These are phyloP conservation scores for Glaciozyma martinii DNA, from an alignment of 768 basidiomycete species.

Conservation along the genomic window DNA sequence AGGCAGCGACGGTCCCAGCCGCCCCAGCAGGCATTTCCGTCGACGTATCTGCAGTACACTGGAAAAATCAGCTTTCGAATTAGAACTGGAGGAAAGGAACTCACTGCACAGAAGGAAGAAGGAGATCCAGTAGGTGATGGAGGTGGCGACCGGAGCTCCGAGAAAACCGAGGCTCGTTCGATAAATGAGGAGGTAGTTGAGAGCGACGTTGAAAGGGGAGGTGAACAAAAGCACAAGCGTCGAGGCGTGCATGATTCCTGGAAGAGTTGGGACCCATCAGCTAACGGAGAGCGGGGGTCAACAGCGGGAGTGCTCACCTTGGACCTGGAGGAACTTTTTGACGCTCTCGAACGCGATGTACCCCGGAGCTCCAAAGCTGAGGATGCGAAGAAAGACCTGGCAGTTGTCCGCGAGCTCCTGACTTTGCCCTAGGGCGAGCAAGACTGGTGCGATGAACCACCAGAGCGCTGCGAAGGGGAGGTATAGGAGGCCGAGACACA, in stretches of 20 bases:
- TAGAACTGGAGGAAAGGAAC: conserved; percentile 37
- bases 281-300: not conserved
- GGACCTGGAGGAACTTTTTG: conserved; percentile 72
- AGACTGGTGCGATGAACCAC: conserved; percentile 56
- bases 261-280: conserved; percentile 4
- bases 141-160: conserved; percentile 60
- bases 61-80: conserved; percentile 42
- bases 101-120: conserved; percentile 47
- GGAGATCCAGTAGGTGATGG: conserved; percentile 61
- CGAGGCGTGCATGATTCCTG: conserved; percentile 67
- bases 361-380: conserved; percentile 58
- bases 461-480: conserved; percentile 57
- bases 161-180: conserved; percentile 55
- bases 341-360: conserved; percentile 67
- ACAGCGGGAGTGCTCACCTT: conserved; percentile 46
- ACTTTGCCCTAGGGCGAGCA: conserved; percentile 58
- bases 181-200: conserved; percentile 58
- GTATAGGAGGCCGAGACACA: conserved; percentile 57
- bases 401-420: conserved; percentile 52
- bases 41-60: conserved; percentile 56
- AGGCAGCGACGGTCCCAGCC: conserved; percentile 40
- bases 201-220: conserved; percentile 56
- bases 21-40: conserved; percentile 45
- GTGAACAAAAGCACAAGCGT: conserved; percentile 56
- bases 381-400: conserved; percentile 56